These are phyloP conservation scores for Zangia roseola DNA, from an alignment of 768 basidiomycete species.

Conservation along the genomic window DNA sequence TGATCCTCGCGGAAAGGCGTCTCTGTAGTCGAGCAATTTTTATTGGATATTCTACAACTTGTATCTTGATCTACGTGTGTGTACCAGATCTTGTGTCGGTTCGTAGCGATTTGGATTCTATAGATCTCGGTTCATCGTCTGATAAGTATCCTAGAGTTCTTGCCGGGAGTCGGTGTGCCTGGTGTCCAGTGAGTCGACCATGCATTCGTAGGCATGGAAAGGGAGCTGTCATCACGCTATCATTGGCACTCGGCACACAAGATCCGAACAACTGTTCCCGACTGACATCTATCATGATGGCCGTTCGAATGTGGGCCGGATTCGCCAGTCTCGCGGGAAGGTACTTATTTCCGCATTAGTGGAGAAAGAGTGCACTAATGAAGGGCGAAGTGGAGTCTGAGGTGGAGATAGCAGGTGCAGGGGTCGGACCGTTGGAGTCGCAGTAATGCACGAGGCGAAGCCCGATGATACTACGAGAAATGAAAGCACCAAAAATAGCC, in stretches of 20 bases:
- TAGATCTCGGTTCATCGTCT: constrained; percentile 84
- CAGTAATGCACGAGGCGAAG: no score
- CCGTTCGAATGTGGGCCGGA: no score
- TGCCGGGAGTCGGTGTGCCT: constrained; percentile 87
- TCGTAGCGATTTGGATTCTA: constrained; percentile 99
- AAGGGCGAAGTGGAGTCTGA: no score
- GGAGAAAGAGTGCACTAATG: no score
- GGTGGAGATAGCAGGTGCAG: no score
- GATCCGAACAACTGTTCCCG: constrained; percentile 92
- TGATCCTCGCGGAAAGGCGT: constrained; percentile 56
- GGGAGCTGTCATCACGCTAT: background rate
- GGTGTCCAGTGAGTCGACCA: constrained; percentile 58
- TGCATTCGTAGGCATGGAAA: background rate
- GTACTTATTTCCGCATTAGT: no score
- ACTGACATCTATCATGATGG: constrained; percentile 91
- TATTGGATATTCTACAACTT: no score
- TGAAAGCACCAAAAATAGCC: no score
- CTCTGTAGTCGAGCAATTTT: constrained; percentile 31
- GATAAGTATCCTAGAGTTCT: constrained; percentile 94
- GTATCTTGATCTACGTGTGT: constrained; percentile 53
- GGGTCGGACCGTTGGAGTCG: no score
- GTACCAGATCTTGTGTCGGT: no score
- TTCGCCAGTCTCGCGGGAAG: no score
- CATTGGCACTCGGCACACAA: constrained; percentile 59
- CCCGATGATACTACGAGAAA: no score